phyloP scores from a whole-genome alignment of 441 rosid genomes.

The Populus hybrid region DNA sequence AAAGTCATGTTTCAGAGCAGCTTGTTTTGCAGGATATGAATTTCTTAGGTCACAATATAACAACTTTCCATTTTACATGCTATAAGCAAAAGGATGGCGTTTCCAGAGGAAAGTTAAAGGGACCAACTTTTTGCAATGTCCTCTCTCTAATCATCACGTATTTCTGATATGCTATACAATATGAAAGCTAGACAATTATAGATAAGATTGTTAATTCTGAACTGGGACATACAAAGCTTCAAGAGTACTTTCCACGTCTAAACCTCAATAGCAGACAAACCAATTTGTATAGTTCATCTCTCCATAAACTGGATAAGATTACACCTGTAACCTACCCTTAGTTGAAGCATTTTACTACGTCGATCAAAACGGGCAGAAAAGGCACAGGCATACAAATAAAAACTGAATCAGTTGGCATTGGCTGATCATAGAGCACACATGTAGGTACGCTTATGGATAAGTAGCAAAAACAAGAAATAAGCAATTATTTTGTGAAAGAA shows the following conservation, averaged over 20 bases:
- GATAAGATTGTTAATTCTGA: neutral
- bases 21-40: neutral
- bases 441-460: slow-evolving; percentile 6
- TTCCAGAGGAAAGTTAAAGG: neutral
- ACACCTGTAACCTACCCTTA: neutral
- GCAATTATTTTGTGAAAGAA: neutral
- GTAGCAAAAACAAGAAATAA: slow-evolving; percentile 3
- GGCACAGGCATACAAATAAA: neutral
- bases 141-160: neutral
- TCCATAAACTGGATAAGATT: neutral
- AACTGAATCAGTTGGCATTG: neutral
- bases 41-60: neutral
- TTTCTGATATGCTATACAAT: neutral
- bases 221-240: neutral
- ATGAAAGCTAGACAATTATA: neutral
- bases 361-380: neutral
- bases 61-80: neutral
- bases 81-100: neutral
- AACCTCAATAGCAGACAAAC: neutral
- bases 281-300: neutral
- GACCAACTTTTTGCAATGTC: neutral
- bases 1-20: neutral
- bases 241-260: slow-evolving; percentile 1
- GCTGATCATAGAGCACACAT: neutral
- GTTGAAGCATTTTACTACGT: neutral